These are phyloP conservation scores for Blattamonas nauphoetae DNA, from an alignment of 78 protist species.

Conservation along the genomic window DNA sequence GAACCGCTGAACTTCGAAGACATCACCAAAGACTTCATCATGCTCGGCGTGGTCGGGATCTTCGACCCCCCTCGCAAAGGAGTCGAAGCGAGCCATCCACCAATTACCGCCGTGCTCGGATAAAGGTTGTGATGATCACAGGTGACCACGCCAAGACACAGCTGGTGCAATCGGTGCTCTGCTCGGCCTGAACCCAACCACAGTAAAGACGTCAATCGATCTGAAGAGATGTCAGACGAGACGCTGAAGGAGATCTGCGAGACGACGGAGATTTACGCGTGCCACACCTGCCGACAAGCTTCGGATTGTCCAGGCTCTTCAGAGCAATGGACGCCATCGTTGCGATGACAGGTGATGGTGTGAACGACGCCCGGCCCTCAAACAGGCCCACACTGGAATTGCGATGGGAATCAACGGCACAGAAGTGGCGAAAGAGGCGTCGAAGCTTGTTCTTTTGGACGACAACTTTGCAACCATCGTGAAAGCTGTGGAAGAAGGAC, in stretches of 20 bases:
- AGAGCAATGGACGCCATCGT: not conserved
- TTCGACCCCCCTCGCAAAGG: slow-evolving; percentile 30
- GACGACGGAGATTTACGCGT: not conserved
- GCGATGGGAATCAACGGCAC: slow-evolving; percentile 95
- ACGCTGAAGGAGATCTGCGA: not conserved
- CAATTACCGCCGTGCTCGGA: slow-evolving; percentile 9
- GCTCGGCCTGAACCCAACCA: not conserved
- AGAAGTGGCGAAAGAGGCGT: slow-evolving; percentile 82
- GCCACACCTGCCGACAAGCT: slow-evolving; percentile 22
- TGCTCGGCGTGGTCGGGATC: slow-evolving; percentile 25
- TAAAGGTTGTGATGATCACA: slow-evolving; percentile 33
- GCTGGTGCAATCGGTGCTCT: not conserved
- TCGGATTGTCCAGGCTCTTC: slow-evolving; percentile 18
- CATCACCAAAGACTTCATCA: not conserved
- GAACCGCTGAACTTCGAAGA: slow-evolving; percentile 1
- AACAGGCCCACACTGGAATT: slow-evolving; percentile 77
- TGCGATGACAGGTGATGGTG: slow-evolving; percentile 14
- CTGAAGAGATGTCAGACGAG: not conserved
- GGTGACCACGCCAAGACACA: slow-evolving; percentile 16
- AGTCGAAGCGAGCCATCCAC: slow-evolving; percentile 14
- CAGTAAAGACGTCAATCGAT: not conserved
- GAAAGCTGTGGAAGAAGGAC: slow-evolving; percentile 75
- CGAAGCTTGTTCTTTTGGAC: slow-evolving; percentile 59
- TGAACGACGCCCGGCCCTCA: slow-evolving; percentile 84
- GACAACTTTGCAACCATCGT: slow-evolving; percentile 95